These are phyloP conservation scores for Stagonosporopsis tanaceti DNA, from an alignment of 2,329 filamentous ascomycete genomes.

Conservation along the genomic window DNA sequence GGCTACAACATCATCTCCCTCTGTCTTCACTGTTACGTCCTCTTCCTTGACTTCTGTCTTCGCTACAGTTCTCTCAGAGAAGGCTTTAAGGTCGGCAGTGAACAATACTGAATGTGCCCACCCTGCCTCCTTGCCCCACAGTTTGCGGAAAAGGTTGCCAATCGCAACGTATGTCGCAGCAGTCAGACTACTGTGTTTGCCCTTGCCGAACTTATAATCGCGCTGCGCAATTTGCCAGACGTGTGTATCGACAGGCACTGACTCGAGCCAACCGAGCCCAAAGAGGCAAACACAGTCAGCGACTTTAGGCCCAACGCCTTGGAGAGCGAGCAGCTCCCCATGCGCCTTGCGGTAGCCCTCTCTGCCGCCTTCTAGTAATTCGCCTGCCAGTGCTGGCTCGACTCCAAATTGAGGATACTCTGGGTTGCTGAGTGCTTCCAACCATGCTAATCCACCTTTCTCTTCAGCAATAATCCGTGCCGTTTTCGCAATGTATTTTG, in stretches of 20 bases:
- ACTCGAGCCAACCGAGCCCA: slow-evolving; percentile 94
- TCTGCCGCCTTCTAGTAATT: slow-evolving; percentile 60
- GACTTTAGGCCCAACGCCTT: slow-evolving; percentile 95
- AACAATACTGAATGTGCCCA: slow-evolving; percentile 99
- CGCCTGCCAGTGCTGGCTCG: slow-evolving; percentile 54
- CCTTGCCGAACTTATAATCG: slow-evolving; percentile 90
- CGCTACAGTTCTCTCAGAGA: slow-evolving; percentile 70
- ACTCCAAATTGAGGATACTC: slow-evolving; percentile 69
- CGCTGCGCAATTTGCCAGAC: slow-evolving; percentile 97
- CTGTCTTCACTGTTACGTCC: slow-evolving; percentile 45
- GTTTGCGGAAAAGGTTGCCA: slow-evolving; percentile 83
- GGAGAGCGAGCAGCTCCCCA: slow-evolving; percentile 76
- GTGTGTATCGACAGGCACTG: slow-evolving; percentile 96
- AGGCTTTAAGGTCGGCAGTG: slow-evolving; percentile 87
- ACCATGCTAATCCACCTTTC: slow-evolving; percentile 70
- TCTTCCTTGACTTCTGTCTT: slow-evolving; percentile 60
- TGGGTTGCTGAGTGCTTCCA: slow-evolving; percentile 79
- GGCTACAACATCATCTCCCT: slow-evolving; percentile 31
- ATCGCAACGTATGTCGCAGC: slow-evolving; percentile 90
- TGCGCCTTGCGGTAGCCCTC: slow-evolving; percentile 82
- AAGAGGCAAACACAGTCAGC: slow-evolving; percentile 96
- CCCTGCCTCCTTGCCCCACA: slow-evolving; percentile 94
- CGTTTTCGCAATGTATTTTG: slow-evolving; percentile 89
- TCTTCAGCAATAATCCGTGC: slow-evolving; percentile 77
- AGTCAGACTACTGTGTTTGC: slow-evolving; percentile 83